Conservation (phyloP, 495 filamentous ascomycete genomes). For the Acidomyces sp. region DNA sequence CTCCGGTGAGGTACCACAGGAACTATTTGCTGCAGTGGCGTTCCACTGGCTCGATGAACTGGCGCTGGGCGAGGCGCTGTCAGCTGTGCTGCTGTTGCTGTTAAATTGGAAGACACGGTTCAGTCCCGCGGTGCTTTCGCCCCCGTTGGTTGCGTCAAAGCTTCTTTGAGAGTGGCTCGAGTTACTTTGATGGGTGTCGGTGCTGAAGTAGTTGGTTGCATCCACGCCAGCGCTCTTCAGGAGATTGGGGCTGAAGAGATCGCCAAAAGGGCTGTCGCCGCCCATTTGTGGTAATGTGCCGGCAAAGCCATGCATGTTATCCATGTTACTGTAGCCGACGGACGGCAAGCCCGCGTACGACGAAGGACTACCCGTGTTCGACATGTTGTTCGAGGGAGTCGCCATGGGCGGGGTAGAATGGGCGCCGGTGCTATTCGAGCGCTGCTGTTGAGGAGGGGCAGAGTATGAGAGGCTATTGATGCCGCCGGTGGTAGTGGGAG, state of each 20-base stretch:
- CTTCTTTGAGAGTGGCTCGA: conserved; percentile 15
- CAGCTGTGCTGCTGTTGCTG: conserved; percentile 32
- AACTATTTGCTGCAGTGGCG: conserved; percentile 46
- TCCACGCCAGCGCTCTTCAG: conserved; percentile 24
- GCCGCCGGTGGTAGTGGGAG: conserved; percentile 1
- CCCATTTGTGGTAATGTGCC: conserved; percentile 15
- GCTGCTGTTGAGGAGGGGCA: background rate
- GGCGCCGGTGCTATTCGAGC: conserved; percentile 20
- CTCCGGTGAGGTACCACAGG: conserved; percentile 70
- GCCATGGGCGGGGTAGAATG: conserved; percentile 22
- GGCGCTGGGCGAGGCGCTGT: conserved; percentile 42
- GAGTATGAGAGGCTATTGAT: background rate
- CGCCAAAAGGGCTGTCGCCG: conserved; percentile 21
- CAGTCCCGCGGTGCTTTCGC: conserved; percentile 24
- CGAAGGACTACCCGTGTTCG: conserved; percentile 4
- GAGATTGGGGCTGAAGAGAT: conserved; percentile 37
- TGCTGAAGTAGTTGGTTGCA: conserved; percentile 18
- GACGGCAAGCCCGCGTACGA: background rate
- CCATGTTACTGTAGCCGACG: conserved; percentile 12
- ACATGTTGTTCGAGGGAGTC: background rate
- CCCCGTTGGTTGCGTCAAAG: conserved; percentile 8
- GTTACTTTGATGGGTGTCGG: conserved; percentile 29
- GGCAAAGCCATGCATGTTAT: conserved; percentile 19
- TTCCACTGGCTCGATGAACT: conserved; percentile 47
- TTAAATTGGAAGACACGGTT: conserved; percentile 28